Base-by-base conservation (phyloP, 495 filamentous ascomycete genomes). In the Trichoderma reesei region DNA sequence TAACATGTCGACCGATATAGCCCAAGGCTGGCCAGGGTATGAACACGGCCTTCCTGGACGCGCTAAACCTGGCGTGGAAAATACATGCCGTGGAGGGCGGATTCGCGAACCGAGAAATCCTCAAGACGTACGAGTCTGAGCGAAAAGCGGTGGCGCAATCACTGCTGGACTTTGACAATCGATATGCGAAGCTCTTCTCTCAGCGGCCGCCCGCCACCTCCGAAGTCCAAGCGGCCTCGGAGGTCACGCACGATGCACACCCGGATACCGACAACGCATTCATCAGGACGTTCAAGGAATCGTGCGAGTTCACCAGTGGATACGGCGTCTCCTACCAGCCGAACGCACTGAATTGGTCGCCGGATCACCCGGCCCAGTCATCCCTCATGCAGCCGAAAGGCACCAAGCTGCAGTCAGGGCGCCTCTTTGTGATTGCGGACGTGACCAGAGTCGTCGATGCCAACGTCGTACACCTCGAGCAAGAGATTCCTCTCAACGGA, bases 21-120 rank as follows among this genome's bases (percentile, higher is more conserved):
- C 89, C 90, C 5, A 92, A 92, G 73, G 89, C 89, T 33, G 91
- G 89, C 7, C 90, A 92, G 72, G 90, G 90, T 20, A 90, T 92
- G 88, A 94, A 94, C 67, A 85, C 89, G 39, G 87, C 86, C 13
- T 89, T 95, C 78, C 82, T 91, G 44, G 91, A 96, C 70, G 85
- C 87, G 3, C 85, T 85, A 67, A 94, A 95, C 68, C 78, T 96
- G 4, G 89, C 86, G 5, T 96, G 91, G 91, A 95, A 94, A 73
- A 81, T 96, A 31, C 84, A 85, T 63, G 82, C 85, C 38, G 86
- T 89, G 33, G 82, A 91, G 65, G 78, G 81, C 41, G 88, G 87
- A 10, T 79, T 87, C 38, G 83, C 83, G 0, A 67, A 78, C 34
- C 78, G 80, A 14, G 71, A 70, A 8, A 72, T 91, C 7, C 78